Conservation (phyloP, 495 filamentous ascomycete genomes). For the Lasiosphaeris hirsuta region DNA sequence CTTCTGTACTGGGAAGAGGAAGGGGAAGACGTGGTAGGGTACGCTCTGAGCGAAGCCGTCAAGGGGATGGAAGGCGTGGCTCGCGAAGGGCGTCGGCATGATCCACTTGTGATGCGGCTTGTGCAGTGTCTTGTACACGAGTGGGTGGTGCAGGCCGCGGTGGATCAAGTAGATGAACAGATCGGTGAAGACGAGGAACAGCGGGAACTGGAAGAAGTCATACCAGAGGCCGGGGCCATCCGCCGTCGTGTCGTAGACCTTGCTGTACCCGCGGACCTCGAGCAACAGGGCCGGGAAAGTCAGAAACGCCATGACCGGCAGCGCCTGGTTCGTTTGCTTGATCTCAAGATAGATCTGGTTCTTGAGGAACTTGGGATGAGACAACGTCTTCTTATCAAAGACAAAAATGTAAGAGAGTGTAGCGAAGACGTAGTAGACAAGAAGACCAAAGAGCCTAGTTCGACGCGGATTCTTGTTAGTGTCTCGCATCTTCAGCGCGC, state of each 20-base stretch:
- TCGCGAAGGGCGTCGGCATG: conserved; percentile 92
- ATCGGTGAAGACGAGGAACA: conserved; percentile 93
- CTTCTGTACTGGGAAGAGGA: conserved; percentile 92
- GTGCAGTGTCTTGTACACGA: conserved; percentile 83
- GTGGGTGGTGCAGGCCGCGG: conserved; percentile 79
- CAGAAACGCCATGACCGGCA: conserved; percentile 81
- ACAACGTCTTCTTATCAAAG: conserved; percentile 86
- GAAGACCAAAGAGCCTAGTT: conserved; percentile 75
- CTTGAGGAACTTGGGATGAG: conserved; percentile 93
- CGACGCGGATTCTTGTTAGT: neutral
- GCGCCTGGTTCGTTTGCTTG: conserved; percentile 63
- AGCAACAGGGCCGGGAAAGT: conserved; percentile 79
- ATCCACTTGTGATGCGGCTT: conserved; percentile 99
- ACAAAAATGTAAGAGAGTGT: conserved; percentile 84
- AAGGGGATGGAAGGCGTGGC: conserved; percentile 90
- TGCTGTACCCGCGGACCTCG: conserved; percentile 82
- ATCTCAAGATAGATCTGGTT: conserved; percentile 91
- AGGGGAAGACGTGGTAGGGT: conserved; percentile 91
- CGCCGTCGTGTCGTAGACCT: conserved; percentile 74
- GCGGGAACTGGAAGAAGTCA: conserved; percentile 80
- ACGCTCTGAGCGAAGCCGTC: conserved; percentile 91
- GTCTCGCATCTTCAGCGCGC: neutral
- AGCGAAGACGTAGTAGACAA: conserved; percentile 82
- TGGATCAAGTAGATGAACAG: conserved; percentile 94
- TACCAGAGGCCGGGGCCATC: conserved; percentile 75